phyloP scores from a whole-genome alignment of 805 yeast genomes.

The Metschnikowia proteae region DNA sequence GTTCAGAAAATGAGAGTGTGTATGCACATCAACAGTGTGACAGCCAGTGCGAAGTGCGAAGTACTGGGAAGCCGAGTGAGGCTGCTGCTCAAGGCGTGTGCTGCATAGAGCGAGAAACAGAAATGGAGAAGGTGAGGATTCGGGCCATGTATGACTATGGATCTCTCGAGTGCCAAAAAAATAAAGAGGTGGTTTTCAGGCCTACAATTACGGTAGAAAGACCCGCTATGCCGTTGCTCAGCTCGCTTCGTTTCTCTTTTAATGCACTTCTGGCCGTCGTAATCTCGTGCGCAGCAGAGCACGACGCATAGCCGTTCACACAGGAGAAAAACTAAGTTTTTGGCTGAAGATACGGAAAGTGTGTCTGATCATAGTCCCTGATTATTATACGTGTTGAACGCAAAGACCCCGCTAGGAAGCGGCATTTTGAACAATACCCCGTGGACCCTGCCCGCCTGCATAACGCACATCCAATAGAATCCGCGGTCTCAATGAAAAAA shows the following conservation, averaged over 20 bases:
- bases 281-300: neutral
- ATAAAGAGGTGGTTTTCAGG: neutral
- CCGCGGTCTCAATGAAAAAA: slow-evolving; percentile 9
- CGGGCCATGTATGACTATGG: neutral
- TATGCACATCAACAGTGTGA: neutral
- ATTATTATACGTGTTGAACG: no score
- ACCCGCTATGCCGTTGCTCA: neutral
- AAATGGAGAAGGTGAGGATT: neutral
- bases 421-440: neutral
- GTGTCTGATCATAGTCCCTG: no score
- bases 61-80: neutral
- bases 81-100: neutral
- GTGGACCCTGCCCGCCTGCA: slow-evolving; percentile 2
- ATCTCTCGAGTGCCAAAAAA: neutral
- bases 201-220: neutral
- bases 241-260: neutral
- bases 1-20: slow-evolving; percentile 1
- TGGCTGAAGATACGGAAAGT: neutral
- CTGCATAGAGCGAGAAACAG: neutral
- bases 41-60: slow-evolving; percentile 1
- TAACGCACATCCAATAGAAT: slow-evolving; percentile 10
- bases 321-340: no score
- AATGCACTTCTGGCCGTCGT: neutral
- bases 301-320: no score
- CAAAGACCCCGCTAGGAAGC: no score